Evolutionary conservation across 2,329 filamentous ascomycete genomes (phyloP), one percentile per base, ranked within the genome.

Genomic region (Coniella vitis): DNA sequence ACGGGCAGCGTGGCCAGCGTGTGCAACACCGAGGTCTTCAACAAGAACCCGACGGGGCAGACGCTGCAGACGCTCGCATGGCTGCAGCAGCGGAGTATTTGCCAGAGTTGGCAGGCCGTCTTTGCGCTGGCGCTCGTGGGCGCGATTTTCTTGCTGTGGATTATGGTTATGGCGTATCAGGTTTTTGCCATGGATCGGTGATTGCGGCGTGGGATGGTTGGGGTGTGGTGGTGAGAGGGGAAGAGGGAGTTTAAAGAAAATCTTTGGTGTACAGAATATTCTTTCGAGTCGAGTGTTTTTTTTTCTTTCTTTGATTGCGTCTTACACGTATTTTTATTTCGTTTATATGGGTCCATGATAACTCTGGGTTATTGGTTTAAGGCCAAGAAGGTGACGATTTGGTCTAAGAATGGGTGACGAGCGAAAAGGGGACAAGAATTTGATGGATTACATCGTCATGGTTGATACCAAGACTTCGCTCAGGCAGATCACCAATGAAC

Each of bases 91-190:
- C 67, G 68, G 58, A 78, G 69, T 42, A 84, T 84, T 56, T 86
- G 81, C 77, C 65, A 71, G 76, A 73, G 49, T 38, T 85, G 82
- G 82, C 75, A 81, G 57, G 73, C 82, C 1, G 77, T 78, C 2
- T 86, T 84, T 63, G 74, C 79, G 1, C 81, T 85, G 61, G 73
- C 73, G 16, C 63, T 86, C 20, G 74, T 81, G 2, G 81, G 81
- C 0, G 68, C 65, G 16, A 65, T 83, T 1, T 84, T 84, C 55
- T 61, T 83, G 51, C 60, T 84, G n/a, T 84, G 81, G 81, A 78
- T 84, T 58, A 83, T 84, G 71, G 68, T 83, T 54, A 83, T 84
- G 75, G 76, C 79, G 10, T 79, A 81, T 56, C 79, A 82, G 54
- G 81, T 84, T 9, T 84, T 80, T 67, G 74, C 59, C 2, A 59